phyloP scores from a whole-genome alignment of 225 moss, liverwort and hornwort species.

The Anthoceros angustus region DNA sequence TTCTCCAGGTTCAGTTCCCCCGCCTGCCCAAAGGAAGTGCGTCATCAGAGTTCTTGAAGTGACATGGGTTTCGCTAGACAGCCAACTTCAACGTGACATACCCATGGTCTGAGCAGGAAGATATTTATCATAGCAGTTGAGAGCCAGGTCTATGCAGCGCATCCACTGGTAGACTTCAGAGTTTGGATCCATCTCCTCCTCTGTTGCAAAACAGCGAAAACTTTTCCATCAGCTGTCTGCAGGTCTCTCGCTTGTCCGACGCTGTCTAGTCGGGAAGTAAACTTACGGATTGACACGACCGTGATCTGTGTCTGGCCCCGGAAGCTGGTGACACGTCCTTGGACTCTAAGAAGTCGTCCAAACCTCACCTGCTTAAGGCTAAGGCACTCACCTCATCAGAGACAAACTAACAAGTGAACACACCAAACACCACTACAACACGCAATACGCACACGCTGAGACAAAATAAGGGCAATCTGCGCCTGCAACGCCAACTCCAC shows the following conservation, averaged over 20 bases:
- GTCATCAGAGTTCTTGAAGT: too few relatives aligned
- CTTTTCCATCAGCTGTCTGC: background rate
- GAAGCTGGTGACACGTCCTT: constrained; percentile 48
- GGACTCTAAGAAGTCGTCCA: constrained; percentile 45
- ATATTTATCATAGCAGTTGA: background rate
- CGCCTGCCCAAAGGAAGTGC: too few relatives aligned
- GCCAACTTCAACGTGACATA: background rate
- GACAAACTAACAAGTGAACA: background rate
- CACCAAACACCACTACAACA: background rate
- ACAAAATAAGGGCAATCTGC: constrained; percentile 28
- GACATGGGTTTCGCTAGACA: too few relatives aligned
- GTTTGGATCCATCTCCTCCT: constrained; percentile 1
- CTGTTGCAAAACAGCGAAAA: background rate
- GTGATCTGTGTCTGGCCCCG: constrained; percentile 59
- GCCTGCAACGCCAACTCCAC: constrained; percentile 38
- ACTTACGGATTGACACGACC: constrained; percentile 40
- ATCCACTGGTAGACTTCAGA: background rate
- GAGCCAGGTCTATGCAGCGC: background rate
- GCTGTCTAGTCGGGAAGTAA: background rate
- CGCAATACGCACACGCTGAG: constrained; percentile 23
- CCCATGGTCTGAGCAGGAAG: background rate
- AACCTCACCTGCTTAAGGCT: constrained; percentile 27
- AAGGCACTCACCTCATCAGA: constrained; percentile 9
- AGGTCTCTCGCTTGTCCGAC: background rate
- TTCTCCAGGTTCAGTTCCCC: background rate